Evolutionary conservation across 768 basidiomycete genomes (phyloP), one percentile per base, ranked within the genome.

Genomic region (Phanerodontia chrysosporium): DNA sequence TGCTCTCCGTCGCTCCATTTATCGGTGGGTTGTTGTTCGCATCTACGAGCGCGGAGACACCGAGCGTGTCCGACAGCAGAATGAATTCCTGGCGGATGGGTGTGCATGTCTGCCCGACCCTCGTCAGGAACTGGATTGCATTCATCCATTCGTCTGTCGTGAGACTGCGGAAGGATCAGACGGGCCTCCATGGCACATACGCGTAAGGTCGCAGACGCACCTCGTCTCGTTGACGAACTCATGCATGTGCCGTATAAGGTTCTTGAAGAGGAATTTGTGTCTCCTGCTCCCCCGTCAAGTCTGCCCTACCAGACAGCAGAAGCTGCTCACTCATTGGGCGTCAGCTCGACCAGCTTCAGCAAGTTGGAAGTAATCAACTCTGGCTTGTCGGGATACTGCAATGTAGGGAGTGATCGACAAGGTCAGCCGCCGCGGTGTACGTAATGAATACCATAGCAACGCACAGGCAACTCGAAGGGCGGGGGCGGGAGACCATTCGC

Each of bases 61-160:
- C 92, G 0, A 94, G 75, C 0, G 82, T 79, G 66, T 94, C 92
- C 1, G 90, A 92, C n/a, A 95, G 79, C 7, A 95, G 82, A 65
- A 95, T 92, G 70, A 89, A 89, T 68, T 95, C 92, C 77, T 74
- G 73, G 18, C 67, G 69, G 53, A 90, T 70, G 32, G 84, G 80
- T 0, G 86, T 84, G 70, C 85, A 91, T 60, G 73, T 90, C 71
- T 95, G 77, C 7, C 92, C 92, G 0, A 80, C 81, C 8, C 77
- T 75, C 0, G 92, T 95, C 59, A 95, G 74, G 73, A 95, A 95
- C 58, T 88, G 70, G 65, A 95, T 86, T 1, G 89, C 77, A 18
- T 79, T 70, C 87, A 86, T 86, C 92, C 92, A 95, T 76, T 95
- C 92, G 2, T 92, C 87, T 1, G 84, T 88, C 18, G 91, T 90